phyloP scores from a whole-genome alignment of 495 filamentous ascomycete species.

The Chaetomidium leptoderma region DNA sequence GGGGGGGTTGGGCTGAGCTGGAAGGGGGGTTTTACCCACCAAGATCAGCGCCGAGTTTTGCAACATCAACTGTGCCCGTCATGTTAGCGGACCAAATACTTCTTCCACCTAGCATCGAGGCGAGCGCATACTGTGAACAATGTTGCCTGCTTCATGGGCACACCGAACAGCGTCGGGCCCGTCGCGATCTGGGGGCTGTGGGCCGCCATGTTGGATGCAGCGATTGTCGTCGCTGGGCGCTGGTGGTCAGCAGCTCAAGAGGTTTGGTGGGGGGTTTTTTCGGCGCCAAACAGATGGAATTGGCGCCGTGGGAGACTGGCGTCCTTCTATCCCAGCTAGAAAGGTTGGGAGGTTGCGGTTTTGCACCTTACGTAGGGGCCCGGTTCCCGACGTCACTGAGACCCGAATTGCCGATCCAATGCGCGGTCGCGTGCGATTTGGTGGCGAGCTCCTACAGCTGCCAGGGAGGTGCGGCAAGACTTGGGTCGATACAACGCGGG shows the following conservation, averaged over 20 bases:
- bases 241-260: neutral
- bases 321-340: neutral
- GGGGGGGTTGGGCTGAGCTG: too few species aligned
- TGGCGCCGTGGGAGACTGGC: neutral
- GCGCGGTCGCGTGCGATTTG: conserved; percentile 2
- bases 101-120: conserved; percentile 20
- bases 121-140: conserved; percentile 61
- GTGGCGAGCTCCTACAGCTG: neutral
- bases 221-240: neutral
- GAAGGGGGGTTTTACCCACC: conserved; percentile 41
- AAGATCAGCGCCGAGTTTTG: conserved; percentile 78
- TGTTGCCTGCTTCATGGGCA: conserved; percentile 73
- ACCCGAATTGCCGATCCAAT: neutral
- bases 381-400: neutral
- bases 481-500: neutral
- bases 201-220: conserved; percentile 32
- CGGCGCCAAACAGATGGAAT: neutral
- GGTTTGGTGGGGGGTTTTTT: neutral
- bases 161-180: conserved; percentile 52
- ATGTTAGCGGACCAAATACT: conserved; percentile 28
- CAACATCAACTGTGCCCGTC: conserved; percentile 58
- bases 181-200: conserved; percentile 35
- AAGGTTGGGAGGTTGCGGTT: too few species aligned
- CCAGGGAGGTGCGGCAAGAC: neutral
- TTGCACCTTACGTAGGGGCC: neutral